Percentiles rank a stretch among this genome's conserved stretches.
Conservation (phyloP, 345 rosid genomes). For the Lepidium didymum region DNA sequence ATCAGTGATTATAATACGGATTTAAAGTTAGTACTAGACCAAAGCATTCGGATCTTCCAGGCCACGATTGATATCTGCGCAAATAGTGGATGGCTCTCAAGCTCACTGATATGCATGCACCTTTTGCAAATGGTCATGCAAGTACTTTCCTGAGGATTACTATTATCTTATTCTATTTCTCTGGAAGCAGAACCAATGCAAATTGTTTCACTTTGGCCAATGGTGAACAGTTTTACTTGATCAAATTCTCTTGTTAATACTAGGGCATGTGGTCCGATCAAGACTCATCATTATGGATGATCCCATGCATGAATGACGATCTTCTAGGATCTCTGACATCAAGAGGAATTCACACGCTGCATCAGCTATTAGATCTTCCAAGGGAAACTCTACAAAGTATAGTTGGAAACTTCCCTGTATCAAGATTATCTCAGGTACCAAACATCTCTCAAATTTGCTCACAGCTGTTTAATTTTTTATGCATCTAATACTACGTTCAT, state of each 20-base stretch:
- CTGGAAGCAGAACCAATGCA: neutral
- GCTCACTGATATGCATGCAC: conserved; percentile 90
- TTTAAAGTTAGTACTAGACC: conserved; percentile 93
- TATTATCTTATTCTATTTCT: neutral
- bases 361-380: conserved; percentile 66
- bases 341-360: conserved; percentile 54
- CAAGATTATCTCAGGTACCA: conserved; percentile 63
- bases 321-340: conserved; percentile 38
- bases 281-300: conserved; percentile 75
- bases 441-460: neutral
- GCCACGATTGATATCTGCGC: conserved; percentile 98
- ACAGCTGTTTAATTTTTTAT: neutral
- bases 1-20: conserved; percentile 90
- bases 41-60: conserved; percentile 94
- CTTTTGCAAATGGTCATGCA: conserved; percentile 98
- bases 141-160: conserved; percentile 38
- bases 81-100: conserved; percentile 95
- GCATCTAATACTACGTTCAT: neutral
- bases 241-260: neutral
- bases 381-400: conserved; percentile 47
- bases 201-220: neutral
- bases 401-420: conserved; percentile 45
- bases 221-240: neutral
- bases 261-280: conserved; percentile 90
- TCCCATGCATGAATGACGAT: conserved; percentile 82